Base-by-base conservation (phyloP, 768 basidiomycete genomes). In the Suillus bovinus region DNA sequence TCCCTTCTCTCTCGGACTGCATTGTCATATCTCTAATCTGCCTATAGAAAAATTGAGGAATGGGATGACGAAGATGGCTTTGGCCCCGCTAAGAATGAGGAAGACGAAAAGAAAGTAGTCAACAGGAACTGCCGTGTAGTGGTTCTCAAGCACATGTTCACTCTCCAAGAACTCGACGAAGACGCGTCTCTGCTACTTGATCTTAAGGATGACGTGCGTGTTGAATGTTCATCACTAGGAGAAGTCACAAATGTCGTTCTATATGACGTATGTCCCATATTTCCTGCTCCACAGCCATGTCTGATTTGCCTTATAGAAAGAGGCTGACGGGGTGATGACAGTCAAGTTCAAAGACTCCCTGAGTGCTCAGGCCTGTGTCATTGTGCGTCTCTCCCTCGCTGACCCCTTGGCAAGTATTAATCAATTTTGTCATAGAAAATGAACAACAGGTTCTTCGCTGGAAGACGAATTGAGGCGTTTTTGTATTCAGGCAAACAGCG, bases 61-160 rank as follows among this genome's bases (percentile, higher is more conserved):
- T 99, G 96, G 96, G 90, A 93, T 62, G 94, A 93, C 36, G 93
- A 94, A 71, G 94, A 96, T 65, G 93, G 93, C 2, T 94, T 94
- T 66, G 94, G 94, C 6, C 92, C 92, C 0, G 74, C 82, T 17
- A 79, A 83, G 57, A 82, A 85, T 20, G 82, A 82, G 24, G 83
- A 83, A 55, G 88, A 90, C 65, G 74, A 77, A 24, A 71, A 68
- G 33, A 74, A 78, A 27, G 70, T 76, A 7, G 71, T 73, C 34
- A 84, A 84, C 72, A 82, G 85, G 71, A 84, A 83, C 69, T 82
- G 81, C 72, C 84, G 94, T 36, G 90, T 98, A 4, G 96, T 97
- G 10, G 94, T 99, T 1, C 79, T 99, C 65, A 96, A 93, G 72
- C 88, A 94, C 69, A 98, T 98, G 95, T 99, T 99, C 71, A 89